These are phyloP conservation scores for Penstemon newberryi DNA, from an alignment of 257 asterid genomes.

Conservation along the genomic window DNA sequence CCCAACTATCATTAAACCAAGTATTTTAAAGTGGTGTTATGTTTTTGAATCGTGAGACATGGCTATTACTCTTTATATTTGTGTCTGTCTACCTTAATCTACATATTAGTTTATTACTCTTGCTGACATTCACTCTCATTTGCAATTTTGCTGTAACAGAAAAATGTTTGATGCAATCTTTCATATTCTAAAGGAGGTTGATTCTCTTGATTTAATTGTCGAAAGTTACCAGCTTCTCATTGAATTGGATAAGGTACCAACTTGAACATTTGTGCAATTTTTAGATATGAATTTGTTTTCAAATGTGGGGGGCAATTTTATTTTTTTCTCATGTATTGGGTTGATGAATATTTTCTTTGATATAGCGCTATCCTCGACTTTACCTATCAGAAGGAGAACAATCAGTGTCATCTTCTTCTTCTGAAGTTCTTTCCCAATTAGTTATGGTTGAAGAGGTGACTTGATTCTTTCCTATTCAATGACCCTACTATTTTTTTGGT, in stretches of 20 bases:
- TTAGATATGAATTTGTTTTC: constrained; percentile 13
- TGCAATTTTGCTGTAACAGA: constrained; percentile 44
- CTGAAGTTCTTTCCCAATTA: constrained; percentile 33
- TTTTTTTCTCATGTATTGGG: constrained; percentile 19
- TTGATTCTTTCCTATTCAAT: constrained; percentile 28
- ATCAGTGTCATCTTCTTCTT: constrained; percentile 45
- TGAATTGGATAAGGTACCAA: constrained; percentile 67
- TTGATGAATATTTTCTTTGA: constrained; percentile 26
- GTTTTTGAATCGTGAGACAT: neutral
- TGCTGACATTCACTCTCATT: constrained; percentile 14
- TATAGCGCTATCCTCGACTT: constrained; percentile 66
- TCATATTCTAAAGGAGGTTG: constrained; percentile 66
- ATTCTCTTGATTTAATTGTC: constrained; percentile 61
- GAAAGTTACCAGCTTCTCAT: constrained; percentile 77
- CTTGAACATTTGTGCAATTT: constrained; percentile 13
- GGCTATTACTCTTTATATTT: constrained; percentile 4
- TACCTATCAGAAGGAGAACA: constrained; percentile 43
- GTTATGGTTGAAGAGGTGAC: constrained; percentile 68
- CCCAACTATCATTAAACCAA: neutral
- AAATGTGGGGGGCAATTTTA: neutral
- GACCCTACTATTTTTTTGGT: constrained; percentile 22
- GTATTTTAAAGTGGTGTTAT: neutral
- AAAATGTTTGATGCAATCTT: constrained; percentile 76
- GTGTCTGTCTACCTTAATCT: neutral
- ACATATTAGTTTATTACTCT: constrained; percentile 6